Evolutionary conservation across 2,329 filamentous ascomycete species (phyloP).

Genomic region (Ophiostoma sp.): DNA sequence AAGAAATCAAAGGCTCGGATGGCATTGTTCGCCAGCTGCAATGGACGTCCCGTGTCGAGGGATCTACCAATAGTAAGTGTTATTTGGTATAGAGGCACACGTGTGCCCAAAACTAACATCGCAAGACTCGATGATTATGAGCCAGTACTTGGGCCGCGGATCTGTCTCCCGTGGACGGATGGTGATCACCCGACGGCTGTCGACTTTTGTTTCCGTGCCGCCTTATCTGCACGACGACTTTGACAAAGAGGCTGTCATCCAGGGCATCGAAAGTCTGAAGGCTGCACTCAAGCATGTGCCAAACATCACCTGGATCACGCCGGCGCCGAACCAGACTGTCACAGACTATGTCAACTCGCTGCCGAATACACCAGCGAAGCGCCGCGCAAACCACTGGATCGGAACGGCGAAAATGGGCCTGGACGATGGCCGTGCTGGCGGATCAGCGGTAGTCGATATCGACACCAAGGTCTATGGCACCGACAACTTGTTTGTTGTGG

Average conservation of each 20-base stretch:
- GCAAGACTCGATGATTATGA: background rate
- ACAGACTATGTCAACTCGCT: constrained; percentile 34
- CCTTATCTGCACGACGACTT: background rate
- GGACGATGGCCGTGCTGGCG: constrained; percentile 49
- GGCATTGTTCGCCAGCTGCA: background rate
- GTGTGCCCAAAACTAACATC: background rate
- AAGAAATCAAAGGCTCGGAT: background rate
- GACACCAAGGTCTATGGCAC: constrained; percentile 62
- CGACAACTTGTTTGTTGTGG: constrained; percentile 43
- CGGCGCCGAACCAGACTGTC: background rate
- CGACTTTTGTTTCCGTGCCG: background rate
- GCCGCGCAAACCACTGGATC: constrained; percentile 43
- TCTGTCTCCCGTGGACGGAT: background rate
- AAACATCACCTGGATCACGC: constrained; percentile 1
- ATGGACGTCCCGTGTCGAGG: background rate
- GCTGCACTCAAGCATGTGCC: background rate
- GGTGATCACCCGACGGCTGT: background rate
- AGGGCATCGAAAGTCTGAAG: background rate
- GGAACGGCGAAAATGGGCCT: constrained; percentile 58
- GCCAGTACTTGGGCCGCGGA: background rate
- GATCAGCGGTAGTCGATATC: constrained; percentile 56
- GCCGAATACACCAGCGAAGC: constrained; percentile 30
- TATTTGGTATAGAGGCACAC: background rate
- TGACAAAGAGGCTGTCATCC: background rate
- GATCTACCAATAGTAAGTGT: background rate